These are phyloP conservation scores for Xylaria castorea DNA, from an alignment of 495 filamentous ascomycete genomes.

Conservation along the genomic window DNA sequence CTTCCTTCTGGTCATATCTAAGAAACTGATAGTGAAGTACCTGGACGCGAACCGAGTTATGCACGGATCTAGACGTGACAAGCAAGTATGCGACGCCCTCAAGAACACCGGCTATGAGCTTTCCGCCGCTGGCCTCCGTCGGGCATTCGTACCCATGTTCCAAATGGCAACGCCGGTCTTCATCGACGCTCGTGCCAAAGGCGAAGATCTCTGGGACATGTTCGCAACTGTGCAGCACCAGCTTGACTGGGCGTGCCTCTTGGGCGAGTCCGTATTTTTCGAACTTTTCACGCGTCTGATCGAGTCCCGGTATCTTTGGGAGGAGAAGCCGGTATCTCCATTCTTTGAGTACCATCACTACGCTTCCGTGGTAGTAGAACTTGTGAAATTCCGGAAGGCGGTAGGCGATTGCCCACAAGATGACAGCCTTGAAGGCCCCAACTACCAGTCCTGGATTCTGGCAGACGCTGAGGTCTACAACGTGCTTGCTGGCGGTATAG, in stretches of 20 bases:
- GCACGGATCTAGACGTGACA: not conserved
- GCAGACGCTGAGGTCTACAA: slow-evolving; percentile 22
- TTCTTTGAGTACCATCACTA: not conserved
- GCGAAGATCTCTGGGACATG: slow-evolving; percentile 21
- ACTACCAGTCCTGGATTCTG: slow-evolving; percentile 7
- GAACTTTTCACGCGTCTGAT: slow-evolving; percentile 7
- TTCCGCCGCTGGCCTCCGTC: not conserved
- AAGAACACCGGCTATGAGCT: not conserved
- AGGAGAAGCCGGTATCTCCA: not conserved
- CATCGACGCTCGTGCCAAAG: not conserved
- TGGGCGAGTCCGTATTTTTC: not conserved
- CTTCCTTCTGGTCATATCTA: not conserved
- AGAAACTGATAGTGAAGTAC: not conserved
- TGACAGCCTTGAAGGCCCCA: not conserved
- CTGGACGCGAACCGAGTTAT: not conserved
- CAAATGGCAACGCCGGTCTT: not conserved
- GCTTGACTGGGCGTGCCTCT: not conserved
- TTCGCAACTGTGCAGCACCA: not conserved
- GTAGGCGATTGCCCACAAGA: slow-evolving; percentile 16
- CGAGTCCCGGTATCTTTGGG: slow-evolving; percentile 10
- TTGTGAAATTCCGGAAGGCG: not conserved
- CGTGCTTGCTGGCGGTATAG: slow-evolving; percentile 15
- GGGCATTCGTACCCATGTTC: slow-evolving; percentile 1
- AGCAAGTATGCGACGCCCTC: not conserved
- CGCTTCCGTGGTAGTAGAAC: not conserved